Percentiles rank a stretch among this genome's conserved stretches.
phyloP scores from a whole-genome alignment of 441 rosid species.

The Erysimum cheiri region DNA sequence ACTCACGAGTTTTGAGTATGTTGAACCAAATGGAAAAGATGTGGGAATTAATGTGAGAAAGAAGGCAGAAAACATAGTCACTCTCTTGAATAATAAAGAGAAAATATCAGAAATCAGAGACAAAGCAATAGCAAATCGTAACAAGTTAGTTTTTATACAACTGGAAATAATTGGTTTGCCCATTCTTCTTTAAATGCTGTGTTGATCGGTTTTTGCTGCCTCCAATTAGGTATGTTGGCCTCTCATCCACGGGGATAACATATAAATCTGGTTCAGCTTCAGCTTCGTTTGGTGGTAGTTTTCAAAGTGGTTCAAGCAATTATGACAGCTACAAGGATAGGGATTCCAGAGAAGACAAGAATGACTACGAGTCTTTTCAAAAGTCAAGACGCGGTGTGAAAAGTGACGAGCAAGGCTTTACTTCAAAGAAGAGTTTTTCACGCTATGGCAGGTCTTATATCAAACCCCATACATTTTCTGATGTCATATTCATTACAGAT shows the following conservation, averaged over 20 bases:
- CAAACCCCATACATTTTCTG: constrained; percentile 26
- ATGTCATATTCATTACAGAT: constrained; percentile 1
- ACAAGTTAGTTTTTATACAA: constrained; percentile 65
- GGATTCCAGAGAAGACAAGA: constrained; percentile 55
- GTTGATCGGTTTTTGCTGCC: constrained; percentile 10
- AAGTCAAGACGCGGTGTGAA: constrained; percentile 55
- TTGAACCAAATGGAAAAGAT: constrained; percentile 97
- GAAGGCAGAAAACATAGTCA: constrained; percentile 83
- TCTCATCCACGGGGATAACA: constrained; percentile 84
- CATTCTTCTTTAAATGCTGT: background rate
- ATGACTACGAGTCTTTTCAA: constrained; percentile 55
- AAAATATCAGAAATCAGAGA: constrained; percentile 88
- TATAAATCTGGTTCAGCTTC: constrained; percentile 74
- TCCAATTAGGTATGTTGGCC: constrained; percentile 78
- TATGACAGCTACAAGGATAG: constrained; percentile 58
- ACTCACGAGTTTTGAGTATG: constrained; percentile 86
- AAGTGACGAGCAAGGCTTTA: constrained; percentile 51
- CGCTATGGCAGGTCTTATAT: constrained; percentile 60
- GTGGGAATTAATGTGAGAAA: constrained; percentile 92
- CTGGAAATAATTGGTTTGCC: background rate
- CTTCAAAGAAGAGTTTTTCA: constrained; percentile 51
- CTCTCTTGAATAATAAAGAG: constrained; percentile 81
- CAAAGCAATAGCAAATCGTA: constrained; percentile 91
- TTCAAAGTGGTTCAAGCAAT: constrained; percentile 57
- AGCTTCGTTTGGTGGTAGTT: constrained; percentile 66